phyloP scores from a whole-genome alignment of 2,329 filamentous ascomycete species.

The Claviceps digitariae region DNA sequence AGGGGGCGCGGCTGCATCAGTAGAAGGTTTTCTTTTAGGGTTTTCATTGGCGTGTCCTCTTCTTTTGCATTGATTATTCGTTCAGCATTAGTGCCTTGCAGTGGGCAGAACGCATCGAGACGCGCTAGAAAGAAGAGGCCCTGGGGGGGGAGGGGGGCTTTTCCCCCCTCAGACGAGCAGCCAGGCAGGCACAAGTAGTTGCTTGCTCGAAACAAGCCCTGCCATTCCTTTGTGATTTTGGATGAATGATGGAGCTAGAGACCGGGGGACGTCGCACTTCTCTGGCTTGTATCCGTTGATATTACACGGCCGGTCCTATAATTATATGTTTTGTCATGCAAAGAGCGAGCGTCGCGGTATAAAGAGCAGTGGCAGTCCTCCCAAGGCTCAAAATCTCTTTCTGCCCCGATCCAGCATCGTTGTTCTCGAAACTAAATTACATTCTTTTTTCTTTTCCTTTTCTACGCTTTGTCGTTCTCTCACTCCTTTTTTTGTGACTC shows the following conservation, averaged over 20 bases:
- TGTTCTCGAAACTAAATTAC: background rate
- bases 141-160: no score
- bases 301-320: background rate
- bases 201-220: background rate
- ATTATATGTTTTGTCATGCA: no score
- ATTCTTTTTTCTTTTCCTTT: background rate
- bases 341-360: background rate
- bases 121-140: no score
- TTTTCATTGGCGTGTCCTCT: no score
- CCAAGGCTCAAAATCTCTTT: slow-evolving; percentile 2
- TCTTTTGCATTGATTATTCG: no score
- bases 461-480: background rate
- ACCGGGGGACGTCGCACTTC: no score
- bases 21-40: no score
- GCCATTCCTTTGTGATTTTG: background rate
- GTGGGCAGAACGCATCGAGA: no score
- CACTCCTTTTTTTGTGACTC: background rate
- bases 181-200: no score
- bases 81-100: no score
- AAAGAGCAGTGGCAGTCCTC: background rate
- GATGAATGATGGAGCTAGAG: background rate
- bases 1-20: no score
- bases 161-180: no score
- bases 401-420: background rate
- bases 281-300: background rate